Conservation (phyloP, 495 filamentous ascomycete genomes). For the Symbiotaphrina buchneri region DNA sequence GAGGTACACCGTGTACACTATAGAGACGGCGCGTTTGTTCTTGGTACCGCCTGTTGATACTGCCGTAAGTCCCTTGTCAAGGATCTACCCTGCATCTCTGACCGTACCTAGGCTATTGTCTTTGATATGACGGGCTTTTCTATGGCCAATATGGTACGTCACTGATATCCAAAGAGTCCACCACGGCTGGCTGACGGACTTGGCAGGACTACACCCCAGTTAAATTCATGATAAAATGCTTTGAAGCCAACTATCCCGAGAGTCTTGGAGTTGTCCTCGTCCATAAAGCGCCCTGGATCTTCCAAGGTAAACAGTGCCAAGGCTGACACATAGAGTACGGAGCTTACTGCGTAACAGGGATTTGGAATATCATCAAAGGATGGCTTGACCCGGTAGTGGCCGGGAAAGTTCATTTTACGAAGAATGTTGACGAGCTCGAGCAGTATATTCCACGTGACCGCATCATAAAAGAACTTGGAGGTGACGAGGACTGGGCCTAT, state of each 20-base stretch:
- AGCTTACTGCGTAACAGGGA: conserved; percentile 6
- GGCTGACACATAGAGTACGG: conserved; percentile 10
- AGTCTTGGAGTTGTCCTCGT: conserved; percentile 80
- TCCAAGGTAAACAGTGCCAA: conserved; percentile 39
- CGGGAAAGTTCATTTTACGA: conserved; percentile 85
- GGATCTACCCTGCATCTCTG: neutral
- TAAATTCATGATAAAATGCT: conserved; percentile 98
- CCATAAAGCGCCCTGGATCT: conserved; percentile 92
- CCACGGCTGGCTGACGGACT: conserved; percentile 9
- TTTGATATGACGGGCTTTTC: conserved; percentile 93
- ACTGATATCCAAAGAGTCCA: neutral
- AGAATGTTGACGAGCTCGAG: conserved; percentile 55
- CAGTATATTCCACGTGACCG: conserved; percentile 46
- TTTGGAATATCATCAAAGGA: conserved; percentile 66
- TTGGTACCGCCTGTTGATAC: conserved; percentile 67
- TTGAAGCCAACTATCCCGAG: conserved; percentile 97
- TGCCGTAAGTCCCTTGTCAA: conserved; percentile 35
- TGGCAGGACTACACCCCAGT: conserved; percentile 77
- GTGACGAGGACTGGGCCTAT: conserved; percentile 64
- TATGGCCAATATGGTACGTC: conserved; percentile 74
- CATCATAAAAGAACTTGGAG: conserved; percentile 63
- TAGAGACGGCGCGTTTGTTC: conserved; percentile 78
- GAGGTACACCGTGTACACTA: conserved; percentile 77
- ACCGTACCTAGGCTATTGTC: conserved; percentile 37
- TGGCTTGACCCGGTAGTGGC: conserved; percentile 98